phyloP scores from a whole-genome alignment of 1,284 basidiomycete genomes.

The Clitocybe nebularis region DNA sequence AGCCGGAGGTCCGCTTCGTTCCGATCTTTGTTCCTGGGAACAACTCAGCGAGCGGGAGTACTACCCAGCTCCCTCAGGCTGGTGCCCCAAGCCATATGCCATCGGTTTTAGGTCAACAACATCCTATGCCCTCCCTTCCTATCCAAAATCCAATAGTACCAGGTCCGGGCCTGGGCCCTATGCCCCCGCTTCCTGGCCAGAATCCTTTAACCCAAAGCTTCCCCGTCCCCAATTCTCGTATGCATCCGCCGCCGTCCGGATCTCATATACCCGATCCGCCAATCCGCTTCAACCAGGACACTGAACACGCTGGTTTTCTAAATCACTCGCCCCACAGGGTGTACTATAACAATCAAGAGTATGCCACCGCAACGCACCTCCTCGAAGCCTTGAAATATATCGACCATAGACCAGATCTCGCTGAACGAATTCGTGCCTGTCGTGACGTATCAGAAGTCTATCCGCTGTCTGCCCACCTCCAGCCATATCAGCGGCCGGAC shows the following conservation, averaged over 20 bases:
- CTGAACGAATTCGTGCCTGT: constrained; percentile 46
- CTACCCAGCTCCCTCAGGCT: neutral
- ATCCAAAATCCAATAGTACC: too few species aligned
- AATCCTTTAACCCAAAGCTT: neutral
- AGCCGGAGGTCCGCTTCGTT: constrained; percentile 11
- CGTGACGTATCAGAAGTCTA: constrained; percentile 46
- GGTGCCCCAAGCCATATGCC: neutral
- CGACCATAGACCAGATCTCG: constrained; percentile 41
- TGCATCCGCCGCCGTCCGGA: neutral
- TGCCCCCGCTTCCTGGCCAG: neutral
- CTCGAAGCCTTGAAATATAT: constrained; percentile 67
- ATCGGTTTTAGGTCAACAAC: too few species aligned
- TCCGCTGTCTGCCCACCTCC: constrained; percentile 37
- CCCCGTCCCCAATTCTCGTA: neutral
- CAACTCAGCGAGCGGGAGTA: neutral
- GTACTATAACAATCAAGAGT: constrained; percentile 44
- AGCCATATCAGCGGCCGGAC: constrained; percentile 40
- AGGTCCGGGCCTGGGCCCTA: too few species aligned
- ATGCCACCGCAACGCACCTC: constrained; percentile 63
- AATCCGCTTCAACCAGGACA: constrained; percentile 30
- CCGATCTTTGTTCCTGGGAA: constrained; percentile 4
- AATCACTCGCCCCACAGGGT: constrained; percentile 57
- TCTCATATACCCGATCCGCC: constrained; percentile 8
- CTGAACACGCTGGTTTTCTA: constrained; percentile 40
- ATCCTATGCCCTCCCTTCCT: too few species aligned